Evolutionary conservation across 345 rosid species (phyloP).

Genomic region (Salix caprea): DNA sequence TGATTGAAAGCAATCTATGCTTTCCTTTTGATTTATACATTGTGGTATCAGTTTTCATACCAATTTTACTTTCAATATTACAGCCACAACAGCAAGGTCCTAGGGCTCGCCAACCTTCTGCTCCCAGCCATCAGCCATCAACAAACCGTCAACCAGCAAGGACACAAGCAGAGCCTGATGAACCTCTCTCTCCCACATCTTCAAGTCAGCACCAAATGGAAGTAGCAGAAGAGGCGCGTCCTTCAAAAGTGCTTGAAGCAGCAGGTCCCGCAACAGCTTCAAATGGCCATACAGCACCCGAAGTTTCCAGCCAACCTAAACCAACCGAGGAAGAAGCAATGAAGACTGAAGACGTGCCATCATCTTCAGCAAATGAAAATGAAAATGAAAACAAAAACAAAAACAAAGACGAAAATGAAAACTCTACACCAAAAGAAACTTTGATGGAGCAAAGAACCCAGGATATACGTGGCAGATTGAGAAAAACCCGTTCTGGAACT

Average conservation of each 20-base stretch:
- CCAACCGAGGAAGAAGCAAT: conserved; percentile 40
- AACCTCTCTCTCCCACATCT: conserved; percentile 58
- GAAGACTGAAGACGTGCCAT: conserved; percentile 37
- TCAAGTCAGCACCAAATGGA: conserved; percentile 59
- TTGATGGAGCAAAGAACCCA: conserved; percentile 46
- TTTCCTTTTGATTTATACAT: neutral
- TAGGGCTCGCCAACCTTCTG: conserved; percentile 36
- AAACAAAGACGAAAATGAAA: conserved; percentile 22
- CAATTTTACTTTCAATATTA: neutral
- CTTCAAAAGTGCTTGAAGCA: conserved; percentile 36
- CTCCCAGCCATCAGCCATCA: conserved; percentile 26
- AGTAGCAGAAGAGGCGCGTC: conserved; percentile 33
- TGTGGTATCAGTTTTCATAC: neutral
- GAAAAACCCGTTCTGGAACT: conserved; percentile 45
- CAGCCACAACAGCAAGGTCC: conserved; percentile 39
- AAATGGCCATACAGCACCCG: conserved; percentile 26
- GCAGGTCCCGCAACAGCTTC: conserved; percentile 25
- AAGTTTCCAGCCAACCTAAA: conserved; percentile 26
- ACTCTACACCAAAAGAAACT: conserved; percentile 49
- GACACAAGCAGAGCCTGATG: conserved; percentile 41
- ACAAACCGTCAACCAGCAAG: conserved; percentile 31
- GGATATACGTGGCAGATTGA: conserved; percentile 39
- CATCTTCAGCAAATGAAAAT: conserved; percentile 39
- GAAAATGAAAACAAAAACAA: conserved; percentile 19
- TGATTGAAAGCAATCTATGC: neutral